Evolutionary conservation across 2,329 filamentous ascomycete genomes (phyloP).

Genomic region (Curvularia sp.): DNA sequence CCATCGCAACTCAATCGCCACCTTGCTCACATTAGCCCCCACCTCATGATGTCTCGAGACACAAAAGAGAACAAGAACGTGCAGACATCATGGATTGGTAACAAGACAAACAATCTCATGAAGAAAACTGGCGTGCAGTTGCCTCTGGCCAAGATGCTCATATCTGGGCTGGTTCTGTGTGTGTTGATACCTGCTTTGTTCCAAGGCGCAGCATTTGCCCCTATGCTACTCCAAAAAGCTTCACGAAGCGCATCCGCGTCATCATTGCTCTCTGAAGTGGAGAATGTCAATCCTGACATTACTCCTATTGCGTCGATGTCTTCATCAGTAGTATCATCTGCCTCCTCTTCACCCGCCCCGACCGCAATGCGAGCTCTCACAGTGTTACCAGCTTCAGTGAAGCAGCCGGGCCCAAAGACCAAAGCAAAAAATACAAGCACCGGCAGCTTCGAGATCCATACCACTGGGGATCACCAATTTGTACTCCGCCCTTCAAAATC

Average conservation of each 20-base stretch:
- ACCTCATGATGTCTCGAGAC: conserved; percentile 19
- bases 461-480: conserved; percentile 62
- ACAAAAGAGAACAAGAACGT: conserved; percentile 6
- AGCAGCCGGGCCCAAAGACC: conserved; percentile 14
- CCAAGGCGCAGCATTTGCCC: conserved; percentile 22
- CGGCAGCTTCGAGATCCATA: conserved; percentile 59
- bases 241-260: conserved; percentile 13
- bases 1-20: conserved; percentile 50
- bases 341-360: conserved; percentile 10
- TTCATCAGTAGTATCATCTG: conserved; percentile 5
- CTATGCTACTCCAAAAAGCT: conserved; percentile 18
- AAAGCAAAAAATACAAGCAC: conserved; percentile 37
- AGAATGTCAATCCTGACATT: conserved; percentile 11
- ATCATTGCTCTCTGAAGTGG: conserved; percentile 8
- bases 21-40: conserved; percentile 42
- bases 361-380: conserved; percentile 28
- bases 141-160: conserved; percentile 13
- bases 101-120: conserved; percentile 11
- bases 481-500: conserved; percentile 58
- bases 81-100: conserved; percentile 10
- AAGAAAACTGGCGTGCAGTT: conserved; percentile 16
- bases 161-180: conserved; percentile 25
- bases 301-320: conserved; percentile 11
- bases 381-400: conserved; percentile 18
- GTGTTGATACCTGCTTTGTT: conserved; percentile 27